Evolutionary conservation across 2,329 filamentous ascomycete genomes (phyloP).

Genomic region (Pseudogymnoascus sp.): DNA sequence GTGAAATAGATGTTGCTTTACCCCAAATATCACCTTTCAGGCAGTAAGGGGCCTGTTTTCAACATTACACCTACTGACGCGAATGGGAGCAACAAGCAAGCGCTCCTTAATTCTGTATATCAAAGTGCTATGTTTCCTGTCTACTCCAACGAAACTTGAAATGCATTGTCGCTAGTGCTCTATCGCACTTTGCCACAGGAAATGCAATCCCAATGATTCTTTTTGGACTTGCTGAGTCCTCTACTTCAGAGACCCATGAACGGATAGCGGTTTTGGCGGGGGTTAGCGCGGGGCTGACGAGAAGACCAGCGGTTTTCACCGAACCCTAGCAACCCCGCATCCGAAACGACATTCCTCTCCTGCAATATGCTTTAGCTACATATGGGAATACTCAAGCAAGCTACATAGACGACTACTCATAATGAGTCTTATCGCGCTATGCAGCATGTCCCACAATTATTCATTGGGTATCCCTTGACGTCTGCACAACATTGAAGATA

Average conservation of each 20-base stretch:
- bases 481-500: not conserved
- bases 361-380: not conserved
- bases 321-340: not conserved
- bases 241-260: not conserved
- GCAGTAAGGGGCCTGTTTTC: not conserved
- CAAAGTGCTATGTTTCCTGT: not conserved
- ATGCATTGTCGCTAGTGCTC: not conserved
- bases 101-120: not conserved
- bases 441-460: not conserved
- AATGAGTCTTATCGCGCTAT: not conserved
- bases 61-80: not conserved
- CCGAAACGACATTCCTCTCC: not conserved
- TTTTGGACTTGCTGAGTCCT: not conserved
- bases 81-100: not conserved
- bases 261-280: not conserved
- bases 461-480: not conserved
- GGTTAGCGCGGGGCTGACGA: not conserved
- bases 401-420: not conserved
- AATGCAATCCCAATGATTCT: not conserved
- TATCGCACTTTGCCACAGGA: not conserved
- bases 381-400: not conserved
- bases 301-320: not conserved
- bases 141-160: not conserved
- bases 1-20: not conserved
- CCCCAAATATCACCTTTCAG: not conserved